Percentiles rank a stretch among this genome's conserved stretches.
phyloP scores from a whole-genome alignment of 345 rosid species.

The Kandelia obovata region DNA sequence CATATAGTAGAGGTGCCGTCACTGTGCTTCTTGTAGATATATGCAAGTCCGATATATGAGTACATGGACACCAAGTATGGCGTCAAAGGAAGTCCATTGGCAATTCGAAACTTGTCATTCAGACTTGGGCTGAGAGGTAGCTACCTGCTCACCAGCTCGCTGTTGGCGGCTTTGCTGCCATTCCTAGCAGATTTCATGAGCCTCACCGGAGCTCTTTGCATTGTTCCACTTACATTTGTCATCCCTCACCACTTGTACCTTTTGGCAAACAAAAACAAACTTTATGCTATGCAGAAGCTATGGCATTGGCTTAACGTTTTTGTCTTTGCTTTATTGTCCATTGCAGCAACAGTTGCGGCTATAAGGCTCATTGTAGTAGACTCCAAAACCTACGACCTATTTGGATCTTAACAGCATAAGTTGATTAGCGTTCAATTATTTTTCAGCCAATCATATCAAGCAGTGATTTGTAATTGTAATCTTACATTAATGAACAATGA shows the following conservation, averaged over 20 bases:
- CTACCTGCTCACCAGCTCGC: constrained; percentile 58
- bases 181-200: constrained; percentile 88
- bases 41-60: constrained; percentile 93
- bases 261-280: constrained; percentile 48
- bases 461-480: too few relatives aligned
- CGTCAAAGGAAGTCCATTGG: constrained; percentile 59
- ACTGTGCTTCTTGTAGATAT: constrained; percentile 43
- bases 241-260: constrained; percentile 88
- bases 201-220: constrained; percentile 82
- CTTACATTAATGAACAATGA: too few relatives aligned
- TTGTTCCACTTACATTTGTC: constrained; percentile 83
- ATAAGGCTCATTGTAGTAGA: constrained; percentile 68
- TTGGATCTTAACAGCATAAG: constrained; percentile 47
- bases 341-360: constrained; percentile 67
- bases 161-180: constrained; percentile 75
- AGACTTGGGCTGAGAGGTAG: constrained; percentile 68
- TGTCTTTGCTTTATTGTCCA: constrained; percentile 56
- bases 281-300: constrained; percentile 43
- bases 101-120: constrained; percentile 50
- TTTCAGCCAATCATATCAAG: too few relatives aligned
- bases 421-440: background rate
- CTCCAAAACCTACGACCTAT: constrained; percentile 33
- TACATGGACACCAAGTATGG: constrained; percentile 80
- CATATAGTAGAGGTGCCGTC: too few relatives aligned
- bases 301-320: constrained; percentile 88